A percentile compares a stretch with the other conserved stretches of the same genome.
Evolutionary conservation across 2,329 filamentous ascomycete genomes (phyloP).

Genomic region (Aspergillus candidus): DNA sequence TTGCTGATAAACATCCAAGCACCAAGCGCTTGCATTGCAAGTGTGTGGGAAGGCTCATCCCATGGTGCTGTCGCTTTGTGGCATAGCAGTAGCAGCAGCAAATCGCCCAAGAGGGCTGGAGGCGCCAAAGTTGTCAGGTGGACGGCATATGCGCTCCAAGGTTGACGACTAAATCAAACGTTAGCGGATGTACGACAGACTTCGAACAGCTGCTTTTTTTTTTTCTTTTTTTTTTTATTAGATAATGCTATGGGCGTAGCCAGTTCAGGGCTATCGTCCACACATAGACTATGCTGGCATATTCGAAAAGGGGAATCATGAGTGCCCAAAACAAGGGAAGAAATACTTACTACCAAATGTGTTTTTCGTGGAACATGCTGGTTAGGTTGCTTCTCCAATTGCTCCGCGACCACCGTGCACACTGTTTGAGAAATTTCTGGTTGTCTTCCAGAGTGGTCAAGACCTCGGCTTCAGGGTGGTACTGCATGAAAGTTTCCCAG

Average conservation of each 20-base stretch:
- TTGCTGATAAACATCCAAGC: conserved; percentile 83
- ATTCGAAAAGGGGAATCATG: not conserved
- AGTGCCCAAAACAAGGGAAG: not conserved
- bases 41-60: conserved; percentile 48
- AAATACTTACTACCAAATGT: conserved; percentile 75
- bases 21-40: conserved; percentile 57
- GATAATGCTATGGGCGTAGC: too few species aligned
- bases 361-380: conserved; percentile 73
- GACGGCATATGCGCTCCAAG: conserved; percentile 89
- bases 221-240: too few species aligned
- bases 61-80: conserved; percentile 62
- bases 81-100: conserved; percentile 62
- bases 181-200: conserved; percentile 18
- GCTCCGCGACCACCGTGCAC: conserved; percentile 88
- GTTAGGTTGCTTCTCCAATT: conserved; percentile 98
- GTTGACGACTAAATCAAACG: conserved; percentile 62
- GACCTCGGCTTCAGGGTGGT: conserved; percentile 83
- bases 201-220: too few species aligned
- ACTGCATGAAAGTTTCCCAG: conserved; percentile 95
- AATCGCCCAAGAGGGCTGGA: conserved; percentile 73
- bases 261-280: too few species aligned
- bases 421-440: conserved; percentile 84
- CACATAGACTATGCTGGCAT: not conserved
- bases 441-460: conserved; percentile 90
- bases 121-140: conserved; percentile 90